phyloP scores from a whole-genome alignment of 139 green algal genomes.

The Auxenochlorella pyrenoidosa region DNA sequence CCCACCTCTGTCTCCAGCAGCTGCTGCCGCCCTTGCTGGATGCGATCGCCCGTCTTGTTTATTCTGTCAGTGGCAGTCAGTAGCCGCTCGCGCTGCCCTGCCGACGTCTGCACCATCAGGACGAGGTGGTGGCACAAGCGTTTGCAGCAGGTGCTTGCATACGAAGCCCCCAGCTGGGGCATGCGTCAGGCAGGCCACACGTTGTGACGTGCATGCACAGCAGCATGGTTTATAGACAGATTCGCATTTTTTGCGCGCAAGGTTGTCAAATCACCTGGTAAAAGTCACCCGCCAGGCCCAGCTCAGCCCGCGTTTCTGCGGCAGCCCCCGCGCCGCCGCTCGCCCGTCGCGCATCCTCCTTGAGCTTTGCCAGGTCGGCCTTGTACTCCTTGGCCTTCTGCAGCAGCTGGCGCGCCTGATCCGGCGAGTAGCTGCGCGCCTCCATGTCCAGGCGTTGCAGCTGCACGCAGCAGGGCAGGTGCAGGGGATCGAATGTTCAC shows the following conservation, averaged over 20 bases:
- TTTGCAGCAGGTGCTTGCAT: no score
- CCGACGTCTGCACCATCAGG: slow-evolving; percentile 52
- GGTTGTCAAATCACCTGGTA: slow-evolving; percentile 43
- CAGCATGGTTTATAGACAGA: no score
- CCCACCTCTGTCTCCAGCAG: slow-evolving; percentile 88
- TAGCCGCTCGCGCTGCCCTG: slow-evolving; percentile 85
- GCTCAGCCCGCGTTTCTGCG: slow-evolving; percentile 64
- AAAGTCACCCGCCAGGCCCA: slow-evolving; percentile 85
- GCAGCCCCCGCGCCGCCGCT: neutral
- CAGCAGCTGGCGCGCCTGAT: slow-evolving; percentile 67
- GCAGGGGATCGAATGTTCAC: neutral
- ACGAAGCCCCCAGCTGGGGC: no score
- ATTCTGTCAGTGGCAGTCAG: slow-evolving; percentile 80
- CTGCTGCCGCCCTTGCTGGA: slow-evolving; percentile 82
- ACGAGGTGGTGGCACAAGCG: no score
- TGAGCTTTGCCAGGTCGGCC: slow-evolving; percentile 81
- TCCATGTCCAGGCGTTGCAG: slow-evolving; percentile 98
- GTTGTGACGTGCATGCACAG: no score
- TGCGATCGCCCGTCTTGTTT: slow-evolving; percentile 77
- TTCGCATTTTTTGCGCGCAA: no score
- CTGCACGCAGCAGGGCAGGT: slow-evolving; percentile 48
- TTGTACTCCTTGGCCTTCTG: slow-evolving; percentile 93
- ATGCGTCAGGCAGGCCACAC: no score
- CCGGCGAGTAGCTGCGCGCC: slow-evolving; percentile 80
- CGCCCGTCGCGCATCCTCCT: slow-evolving; percentile 49